Base-by-base conservation (phyloP, 371 early-diverging fungal genomes). In the Rhizoclosmatium hyalinum region DNA sequence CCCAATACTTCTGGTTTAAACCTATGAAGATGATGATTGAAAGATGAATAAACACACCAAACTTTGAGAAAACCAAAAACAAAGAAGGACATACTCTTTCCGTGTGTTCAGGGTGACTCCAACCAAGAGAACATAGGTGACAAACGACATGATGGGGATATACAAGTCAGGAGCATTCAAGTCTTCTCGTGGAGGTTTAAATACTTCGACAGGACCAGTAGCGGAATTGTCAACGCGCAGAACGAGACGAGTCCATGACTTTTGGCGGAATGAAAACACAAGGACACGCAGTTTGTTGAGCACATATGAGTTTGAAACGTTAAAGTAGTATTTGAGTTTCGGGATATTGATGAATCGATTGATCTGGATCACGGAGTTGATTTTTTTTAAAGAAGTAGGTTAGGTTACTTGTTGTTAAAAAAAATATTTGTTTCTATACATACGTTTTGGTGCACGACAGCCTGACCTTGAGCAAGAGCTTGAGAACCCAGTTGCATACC, bases 161-260 rank as follows among this genome's bases (percentile, higher is more conserved):
- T 99, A 99, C 75, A 99, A 85, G 82, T 99, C 99, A 4, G 99
- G 98, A 0, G 98, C 93, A 78, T 96, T 96, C 53, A 95, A 82
- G 79, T 98, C 96, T 70, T 95, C 94, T 65, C 96, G 86, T 8
- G 97, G 95, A 55, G 95, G 89, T 75, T 90, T 87, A 78, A 89
- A 96, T 14, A 95, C 96, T 57, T 93, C 92, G 82, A 92, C 87
- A 79, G 94, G 93, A 6, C 96, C 97, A 41, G 89, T 87, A 6
- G 95, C 97, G 41, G 89, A 91, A 63, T 90, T 84, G 46, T 96
- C 96, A 47, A 91, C 88, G 69, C 96, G 88, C 76, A 84, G 89
- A 47, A 91, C 87, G 57, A 92, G 80, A 32, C 96, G 85, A 43
- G 92, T 88, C 97, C 97, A 96, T 42, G 88, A 85, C 91, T 94